A percentile compares a stretch with the other conserved stretches of the same genome.
phyloP scores from a whole-genome alignment of 257 asterid species.

The Solanum rostratum region DNA sequence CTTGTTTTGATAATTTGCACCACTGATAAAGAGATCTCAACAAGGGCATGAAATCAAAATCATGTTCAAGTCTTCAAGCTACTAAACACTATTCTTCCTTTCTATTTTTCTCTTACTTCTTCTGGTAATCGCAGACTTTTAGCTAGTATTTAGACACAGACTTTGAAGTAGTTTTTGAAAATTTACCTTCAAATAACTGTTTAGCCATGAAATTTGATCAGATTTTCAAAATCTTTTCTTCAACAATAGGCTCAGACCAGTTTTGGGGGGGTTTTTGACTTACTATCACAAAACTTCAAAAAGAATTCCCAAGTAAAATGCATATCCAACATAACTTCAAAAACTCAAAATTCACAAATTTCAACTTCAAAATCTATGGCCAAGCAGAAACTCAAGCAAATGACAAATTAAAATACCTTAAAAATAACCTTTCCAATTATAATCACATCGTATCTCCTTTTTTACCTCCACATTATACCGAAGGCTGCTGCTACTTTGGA shows the following conservation, averaged over 20 bases:
- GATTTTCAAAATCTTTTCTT: neutral
- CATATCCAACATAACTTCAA: neutral
- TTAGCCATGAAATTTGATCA: neutral
- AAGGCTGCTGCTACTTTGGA: neutral
- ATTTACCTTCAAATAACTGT: neutral
- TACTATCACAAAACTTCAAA: neutral
- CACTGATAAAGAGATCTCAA: neutral
- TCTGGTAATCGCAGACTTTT: neutral
- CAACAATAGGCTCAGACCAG: neutral
- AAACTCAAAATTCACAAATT: neutral
- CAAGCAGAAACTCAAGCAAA: neutral
- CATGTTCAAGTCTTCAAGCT: neutral
- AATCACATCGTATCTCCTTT: neutral
- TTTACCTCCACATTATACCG: neutral
- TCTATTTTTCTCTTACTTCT: neutral
- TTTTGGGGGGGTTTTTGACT: neutral
- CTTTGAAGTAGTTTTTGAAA: neutral
- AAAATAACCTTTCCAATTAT: neutral
- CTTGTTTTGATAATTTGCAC: constrained; percentile 58
- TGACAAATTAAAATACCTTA: neutral
- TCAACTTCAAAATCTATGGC: neutral
- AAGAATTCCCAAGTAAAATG: neutral
- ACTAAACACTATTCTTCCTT: neutral
- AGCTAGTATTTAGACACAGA: neutral
- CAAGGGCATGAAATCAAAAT: neutral